A percentile compares a stretch with the other conserved stretches of the same genome.
These are phyloP conservation scores for Ogataea kodamae DNA, from an alignment of 805 yeast species.

Conservation along the genomic window DNA sequence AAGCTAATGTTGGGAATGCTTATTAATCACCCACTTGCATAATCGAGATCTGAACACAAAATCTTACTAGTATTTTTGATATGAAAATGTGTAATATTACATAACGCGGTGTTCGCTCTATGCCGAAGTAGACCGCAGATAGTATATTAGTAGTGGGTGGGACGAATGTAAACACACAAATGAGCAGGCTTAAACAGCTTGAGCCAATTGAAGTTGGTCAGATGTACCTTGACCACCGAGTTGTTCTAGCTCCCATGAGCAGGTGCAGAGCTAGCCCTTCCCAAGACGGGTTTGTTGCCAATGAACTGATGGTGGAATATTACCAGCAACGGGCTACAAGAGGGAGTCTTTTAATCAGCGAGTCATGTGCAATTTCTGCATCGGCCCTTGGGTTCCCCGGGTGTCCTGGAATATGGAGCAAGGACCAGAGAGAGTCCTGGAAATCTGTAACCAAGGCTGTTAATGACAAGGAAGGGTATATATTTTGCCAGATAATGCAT, in stretches of 20 bases:
- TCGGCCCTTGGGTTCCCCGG: slow-evolving; percentile 38
- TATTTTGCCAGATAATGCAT: slow-evolving; percentile 48
- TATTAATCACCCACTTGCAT: too few relatives aligned
- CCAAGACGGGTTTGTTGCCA: slow-evolving; percentile 31
- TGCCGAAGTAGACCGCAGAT: too few relatives aligned
- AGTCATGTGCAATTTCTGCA: slow-evolving; percentile 47
- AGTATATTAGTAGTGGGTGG: too few relatives aligned
- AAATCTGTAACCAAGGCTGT: slow-evolving; percentile 41
- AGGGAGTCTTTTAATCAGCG: slow-evolving; percentile 58
- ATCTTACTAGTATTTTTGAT: too few relatives aligned
- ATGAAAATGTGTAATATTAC: too few relatives aligned
- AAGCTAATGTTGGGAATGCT: too few relatives aligned
- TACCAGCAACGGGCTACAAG: slow-evolving; percentile 52
- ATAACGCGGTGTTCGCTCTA: too few relatives aligned
- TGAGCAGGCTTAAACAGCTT: too few relatives aligned
- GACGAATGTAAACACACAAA: too few relatives aligned
- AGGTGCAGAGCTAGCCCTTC: slow-evolving; percentile 37
- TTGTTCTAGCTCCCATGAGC: slow-evolving; percentile 49
- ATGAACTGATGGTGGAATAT: slow-evolving; percentile 44
- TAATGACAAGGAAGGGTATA: slow-evolving; percentile 44
- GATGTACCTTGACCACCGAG: slow-evolving; percentile 34
- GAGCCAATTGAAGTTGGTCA: slow-evolving; percentile 40
- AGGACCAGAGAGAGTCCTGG: slow-evolving; percentile 47
- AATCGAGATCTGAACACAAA: too few relatives aligned
- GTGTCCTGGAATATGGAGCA: slow-evolving; percentile 48